Conservation (phyloP, 2,329 filamentous ascomycete genomes). For the Arthrinium phaeospermum region DNA sequence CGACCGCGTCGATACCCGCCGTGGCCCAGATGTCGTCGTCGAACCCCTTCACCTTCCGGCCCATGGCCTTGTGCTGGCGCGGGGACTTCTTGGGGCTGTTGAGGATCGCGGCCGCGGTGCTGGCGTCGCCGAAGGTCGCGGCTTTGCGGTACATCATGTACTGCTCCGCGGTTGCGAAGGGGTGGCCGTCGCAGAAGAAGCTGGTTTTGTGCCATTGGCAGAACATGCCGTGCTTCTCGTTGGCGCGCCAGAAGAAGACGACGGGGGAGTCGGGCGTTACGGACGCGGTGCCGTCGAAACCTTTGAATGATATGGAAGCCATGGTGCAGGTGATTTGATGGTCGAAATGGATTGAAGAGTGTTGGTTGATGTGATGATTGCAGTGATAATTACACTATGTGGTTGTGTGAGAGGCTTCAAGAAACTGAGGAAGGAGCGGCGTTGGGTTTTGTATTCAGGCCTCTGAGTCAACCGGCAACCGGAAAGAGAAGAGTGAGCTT, state of each 20-base stretch:
- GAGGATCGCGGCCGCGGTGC: neutral
- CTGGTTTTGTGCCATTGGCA: neutral
- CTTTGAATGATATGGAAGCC: neutral
- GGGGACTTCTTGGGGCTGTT: neutral
- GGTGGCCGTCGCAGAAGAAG: neutral
- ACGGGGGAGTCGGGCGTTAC: neutral
- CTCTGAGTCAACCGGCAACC: neutral
- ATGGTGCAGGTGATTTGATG: neutral
- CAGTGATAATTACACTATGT: neutral
- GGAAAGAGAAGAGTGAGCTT: neutral
- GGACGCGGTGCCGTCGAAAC: neutral
- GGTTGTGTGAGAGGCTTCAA: neutral
- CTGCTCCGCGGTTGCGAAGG: neutral
- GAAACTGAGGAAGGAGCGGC: neutral
- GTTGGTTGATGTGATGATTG: neutral
- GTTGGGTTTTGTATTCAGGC: neutral
- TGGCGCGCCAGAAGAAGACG: neutral
- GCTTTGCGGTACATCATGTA: conserved; percentile 16
- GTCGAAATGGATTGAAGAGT: neutral
- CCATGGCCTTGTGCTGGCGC: conserved; percentile 14
- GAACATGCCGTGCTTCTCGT: neutral
- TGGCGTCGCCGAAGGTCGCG: neutral
- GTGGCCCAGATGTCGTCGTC: neutral
- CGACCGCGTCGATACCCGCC: neutral
- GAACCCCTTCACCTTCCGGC: neutral